Conservation (phyloP, 139 green algal genomes). For the Trebouxia sp. region DNA sequence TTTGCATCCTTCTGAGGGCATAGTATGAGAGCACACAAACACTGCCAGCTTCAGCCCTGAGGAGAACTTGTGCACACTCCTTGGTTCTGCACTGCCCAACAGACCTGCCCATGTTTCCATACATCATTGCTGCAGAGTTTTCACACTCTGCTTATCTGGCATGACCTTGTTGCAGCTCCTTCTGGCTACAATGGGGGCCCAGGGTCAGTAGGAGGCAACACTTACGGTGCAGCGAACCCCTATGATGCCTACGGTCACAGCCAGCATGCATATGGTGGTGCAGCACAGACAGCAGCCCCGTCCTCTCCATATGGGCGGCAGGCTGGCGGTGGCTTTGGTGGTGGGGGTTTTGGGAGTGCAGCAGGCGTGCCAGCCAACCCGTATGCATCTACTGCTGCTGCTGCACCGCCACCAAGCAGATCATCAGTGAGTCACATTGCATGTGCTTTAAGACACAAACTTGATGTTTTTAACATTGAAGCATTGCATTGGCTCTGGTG, state of each 20-base stretch:
- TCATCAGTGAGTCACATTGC: background rate
- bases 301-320: background rate
- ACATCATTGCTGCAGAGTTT: background rate
- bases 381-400: background rate
- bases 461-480: no score
- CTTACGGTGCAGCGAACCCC: background rate
- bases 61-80: no score
- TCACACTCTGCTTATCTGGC: background rate
- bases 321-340: background rate
- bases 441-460: no score
- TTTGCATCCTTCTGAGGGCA: no score
- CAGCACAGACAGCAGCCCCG: background rate
- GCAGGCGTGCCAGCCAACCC: background rate
- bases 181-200: constrained; percentile 11
- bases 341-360: background rate
- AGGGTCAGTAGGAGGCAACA: background rate
- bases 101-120: no score
- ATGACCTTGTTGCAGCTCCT: background rate
- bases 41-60: no score
- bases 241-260: background rate
- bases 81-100: no score
- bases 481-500: background rate
- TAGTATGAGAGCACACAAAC: no score
- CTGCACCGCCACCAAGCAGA: background rate
- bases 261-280: background rate